Evolutionary conservation across 768 basidiomycete species (phyloP).

Genomic region (Auricularia sp.): DNA sequence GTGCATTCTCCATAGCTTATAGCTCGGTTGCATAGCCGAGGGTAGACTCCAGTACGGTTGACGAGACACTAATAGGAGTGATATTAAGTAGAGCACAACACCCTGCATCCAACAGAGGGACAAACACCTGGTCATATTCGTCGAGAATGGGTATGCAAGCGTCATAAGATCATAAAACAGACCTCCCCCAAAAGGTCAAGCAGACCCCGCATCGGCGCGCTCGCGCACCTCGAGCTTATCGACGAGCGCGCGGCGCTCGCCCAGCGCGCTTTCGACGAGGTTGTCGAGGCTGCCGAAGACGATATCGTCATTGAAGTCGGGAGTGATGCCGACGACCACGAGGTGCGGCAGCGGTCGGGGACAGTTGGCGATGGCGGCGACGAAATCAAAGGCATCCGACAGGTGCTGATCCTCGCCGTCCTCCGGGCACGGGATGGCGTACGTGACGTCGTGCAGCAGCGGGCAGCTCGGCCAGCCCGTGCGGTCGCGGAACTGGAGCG

Average conservation of each 20-base stretch:
- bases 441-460: background rate
- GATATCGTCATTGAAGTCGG: background rate
- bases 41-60: too few relatives aligned
- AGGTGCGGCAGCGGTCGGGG: background rate
- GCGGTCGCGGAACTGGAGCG: background rate
- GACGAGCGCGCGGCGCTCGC: background rate
- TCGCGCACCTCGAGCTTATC: background rate
- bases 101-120: too few relatives aligned
- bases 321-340: background rate
- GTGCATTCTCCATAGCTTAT: too few relatives aligned
- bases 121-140: too few relatives aligned
- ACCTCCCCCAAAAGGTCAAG: background rate
- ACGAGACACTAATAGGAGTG: too few relatives aligned
- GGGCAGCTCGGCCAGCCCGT: background rate
- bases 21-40: too few relatives aligned
- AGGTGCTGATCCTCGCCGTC: background rate
- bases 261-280: conserved; percentile 48
- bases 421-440: background rate
- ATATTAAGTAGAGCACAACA: too few relatives aligned
- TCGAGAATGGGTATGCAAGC: too few relatives aligned
- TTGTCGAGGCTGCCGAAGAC: conserved; percentile 41
- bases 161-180: background rate
- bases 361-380: background rate
- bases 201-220: background rate
- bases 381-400: background rate